Base-by-base conservation (phyloP, 441 rosid genomes). In the Jatropha multifida region DNA sequence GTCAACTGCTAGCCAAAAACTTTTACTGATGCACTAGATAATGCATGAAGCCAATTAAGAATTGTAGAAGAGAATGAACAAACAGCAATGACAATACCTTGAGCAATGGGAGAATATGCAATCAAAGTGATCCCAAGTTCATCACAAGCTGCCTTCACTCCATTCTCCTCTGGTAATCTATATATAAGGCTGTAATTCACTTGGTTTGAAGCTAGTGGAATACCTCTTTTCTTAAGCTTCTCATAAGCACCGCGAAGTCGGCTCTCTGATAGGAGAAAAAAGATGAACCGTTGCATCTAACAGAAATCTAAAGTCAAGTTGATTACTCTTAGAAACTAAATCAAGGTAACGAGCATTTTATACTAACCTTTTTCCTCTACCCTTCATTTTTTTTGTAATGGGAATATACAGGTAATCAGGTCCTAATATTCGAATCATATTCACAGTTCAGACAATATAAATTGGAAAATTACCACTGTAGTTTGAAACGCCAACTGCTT, bases 401-500 rank as follows among this genome's bases (percentile, higher is more conserved):
- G 12, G 32, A 23, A 72, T 52, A 59, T 37, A 27, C 12, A 7
- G 26, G n/a, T 26, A 14, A 14, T 46, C 13, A 14, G 3, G 66
- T 11, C 15, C 32, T 10, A 73, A n/a, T n/a, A 17, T 38, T 59
- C 37, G 27, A 67, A 68, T 49, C 38, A 62, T 20, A 44, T 68
- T 46, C n/a, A n/a, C 12, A 60, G 26, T 11, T 68, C 13, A 15
- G 54, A 51, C 23, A 69, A 23, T 38, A 41, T 40, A 69, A 74
- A 75, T 68, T 26, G 71, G 80, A 81, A 71, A 79, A n/a, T 41
- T 88, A 92, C 98, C 96, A 38, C 77, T 86, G 77, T 95, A 95
- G 86, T 95, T 95, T 69, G 99, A 95, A 85, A 95, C 99, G 68
- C 99, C 98, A 52, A 95, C 98, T 79, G 99, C 98, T 82, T 95